phyloP scores from a whole-genome alignment of 495 filamentous ascomycete genomes.

The Penicillium longicatenatum region DNA sequence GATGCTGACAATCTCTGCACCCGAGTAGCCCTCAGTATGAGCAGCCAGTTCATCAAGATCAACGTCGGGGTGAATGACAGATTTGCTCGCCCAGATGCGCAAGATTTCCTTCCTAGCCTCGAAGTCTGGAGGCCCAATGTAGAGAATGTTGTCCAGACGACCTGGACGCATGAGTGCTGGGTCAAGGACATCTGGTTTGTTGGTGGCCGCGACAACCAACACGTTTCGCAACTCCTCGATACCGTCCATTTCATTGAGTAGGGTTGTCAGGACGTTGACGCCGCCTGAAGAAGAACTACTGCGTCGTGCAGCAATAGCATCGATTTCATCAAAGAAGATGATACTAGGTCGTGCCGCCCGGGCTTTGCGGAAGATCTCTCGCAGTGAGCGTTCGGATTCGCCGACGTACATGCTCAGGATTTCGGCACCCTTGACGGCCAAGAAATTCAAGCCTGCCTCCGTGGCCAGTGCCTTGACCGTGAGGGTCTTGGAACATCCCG shows the following conservation, averaged over 20 bases:
- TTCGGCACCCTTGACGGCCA: constrained; percentile 96
- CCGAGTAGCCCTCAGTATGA: constrained; percentile 79
- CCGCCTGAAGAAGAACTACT: constrained; percentile 52
- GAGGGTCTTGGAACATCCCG: constrained; percentile 95
- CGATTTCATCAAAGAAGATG: constrained; percentile 98
- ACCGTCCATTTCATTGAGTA: constrained; percentile 96
- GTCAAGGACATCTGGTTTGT: constrained; percentile 84
- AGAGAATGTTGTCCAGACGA: constrained; percentile 85
- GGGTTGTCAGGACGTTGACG: constrained; percentile 84
- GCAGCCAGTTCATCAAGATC: constrained; percentile 65
- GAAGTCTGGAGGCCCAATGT: constrained; percentile 81
- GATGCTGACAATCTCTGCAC: constrained; percentile 83
- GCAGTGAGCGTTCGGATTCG: constrained; percentile 86
- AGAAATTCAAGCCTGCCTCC: constrained; percentile 88
- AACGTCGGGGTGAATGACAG: constrained; percentile 64
- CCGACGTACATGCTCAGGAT: constrained; percentile 97
- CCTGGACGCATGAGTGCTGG: constrained; percentile 86
- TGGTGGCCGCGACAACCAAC: constrained; percentile 91
- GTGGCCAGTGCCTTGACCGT: constrained; percentile 91
- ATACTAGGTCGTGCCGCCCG: constrained; percentile 85
- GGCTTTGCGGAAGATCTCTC: constrained; percentile 87
- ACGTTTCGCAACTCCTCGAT: constrained; percentile 85
- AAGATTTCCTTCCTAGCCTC: constrained; percentile 79
- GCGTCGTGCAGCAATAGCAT: constrained; percentile 81
- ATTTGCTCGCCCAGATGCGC: constrained; percentile 60